phyloP scores from a whole-genome alignment of 2,329 filamentous ascomycete species.

The Emericellopsis atlantica region DNA sequence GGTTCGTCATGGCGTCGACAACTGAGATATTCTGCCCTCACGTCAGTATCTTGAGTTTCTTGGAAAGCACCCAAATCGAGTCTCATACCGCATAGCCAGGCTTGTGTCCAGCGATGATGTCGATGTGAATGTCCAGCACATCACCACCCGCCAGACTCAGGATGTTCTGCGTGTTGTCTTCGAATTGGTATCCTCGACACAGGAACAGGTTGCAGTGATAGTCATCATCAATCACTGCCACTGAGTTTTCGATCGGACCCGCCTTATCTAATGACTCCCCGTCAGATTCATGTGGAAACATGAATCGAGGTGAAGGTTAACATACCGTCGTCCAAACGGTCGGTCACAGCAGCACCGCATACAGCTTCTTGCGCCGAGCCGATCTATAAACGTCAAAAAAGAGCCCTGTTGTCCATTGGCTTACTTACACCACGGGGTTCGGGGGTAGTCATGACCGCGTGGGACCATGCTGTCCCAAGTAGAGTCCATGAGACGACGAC shows the following conservation, averaged over 20 bases:
- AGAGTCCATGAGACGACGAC: background rate
- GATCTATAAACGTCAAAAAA: no score
- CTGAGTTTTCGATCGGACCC: constrained; percentile 5
- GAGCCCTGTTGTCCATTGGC: no score
- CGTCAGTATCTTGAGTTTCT: no score
- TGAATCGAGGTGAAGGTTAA: no score
- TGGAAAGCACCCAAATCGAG: background rate
- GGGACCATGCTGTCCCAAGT: background rate
- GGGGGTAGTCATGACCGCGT: background rate
- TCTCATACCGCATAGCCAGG: constrained; percentile 18
- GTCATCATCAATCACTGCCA: constrained; percentile 6
- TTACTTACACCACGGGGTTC: background rate
- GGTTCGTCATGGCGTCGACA: constrained; percentile 38
- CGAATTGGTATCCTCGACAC: constrained; percentile 33
- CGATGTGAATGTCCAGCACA: constrained; percentile 25
- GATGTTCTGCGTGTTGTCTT: constrained; percentile 27
- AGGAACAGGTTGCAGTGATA: constrained; percentile 25
- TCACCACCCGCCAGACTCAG: constrained; percentile 29
- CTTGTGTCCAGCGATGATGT: constrained; percentile 28
- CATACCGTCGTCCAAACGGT: background rate
- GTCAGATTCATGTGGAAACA: no score
- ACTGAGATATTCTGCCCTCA: constrained; percentile 44
- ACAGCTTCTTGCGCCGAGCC: background rate
- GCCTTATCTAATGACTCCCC: background rate
- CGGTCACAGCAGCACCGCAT: background rate